Evolutionary conservation across 2,329 filamentous ascomycete species (phyloP), one percentile per base, ranked within the genome.

Genomic region (Zymoseptoria pseudotritici): DNA sequence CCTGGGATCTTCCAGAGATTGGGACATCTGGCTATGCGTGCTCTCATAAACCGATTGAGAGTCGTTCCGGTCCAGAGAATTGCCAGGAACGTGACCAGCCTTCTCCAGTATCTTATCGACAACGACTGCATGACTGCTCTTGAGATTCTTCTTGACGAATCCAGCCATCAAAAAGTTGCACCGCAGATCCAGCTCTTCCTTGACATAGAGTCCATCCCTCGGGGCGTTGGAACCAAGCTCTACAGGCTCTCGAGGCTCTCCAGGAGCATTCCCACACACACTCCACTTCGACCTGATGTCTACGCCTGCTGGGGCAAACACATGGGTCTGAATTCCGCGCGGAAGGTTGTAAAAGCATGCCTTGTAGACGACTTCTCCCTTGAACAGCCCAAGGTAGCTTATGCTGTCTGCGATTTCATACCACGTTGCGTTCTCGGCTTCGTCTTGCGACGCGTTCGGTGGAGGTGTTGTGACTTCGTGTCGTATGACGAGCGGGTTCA

Each of bases 221-320:
- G 90, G 90, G 0, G 81, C 83, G n/a, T 65, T 62, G 5, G 89
- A 74, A 4, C 72, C 72, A 21, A 89, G 74, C 75, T 93, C 89
- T 10, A 82, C 75, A 0, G 84, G 79, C 68, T 87, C 82, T 29
- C 80, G 78, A 0, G 84, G 82, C 73, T 95, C 90, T 19, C 87
- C 88, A 0, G 87, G 86, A 50, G 89, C 76, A 9, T 82, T 84
- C 9, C 91, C 91, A 53, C 83, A 85, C 3, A 96, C 78, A 88
- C 90, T 95, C 90, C 90, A 96, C 74, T 87, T 88, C 54, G 85
- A 87, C 61, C 85, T 85, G 66, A 95, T 88, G 63, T 94, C 86
- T 56, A 95, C 81, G 10, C 90, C 90, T 70, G 91, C 83, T 0
- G 91, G 90, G 3, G 90, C 91, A 69, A 91, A 93, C 68, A 87